Evolutionary conservation across 2,329 filamentous ascomycete genomes (phyloP).

Genomic region (Didymella pomorum): DNA sequence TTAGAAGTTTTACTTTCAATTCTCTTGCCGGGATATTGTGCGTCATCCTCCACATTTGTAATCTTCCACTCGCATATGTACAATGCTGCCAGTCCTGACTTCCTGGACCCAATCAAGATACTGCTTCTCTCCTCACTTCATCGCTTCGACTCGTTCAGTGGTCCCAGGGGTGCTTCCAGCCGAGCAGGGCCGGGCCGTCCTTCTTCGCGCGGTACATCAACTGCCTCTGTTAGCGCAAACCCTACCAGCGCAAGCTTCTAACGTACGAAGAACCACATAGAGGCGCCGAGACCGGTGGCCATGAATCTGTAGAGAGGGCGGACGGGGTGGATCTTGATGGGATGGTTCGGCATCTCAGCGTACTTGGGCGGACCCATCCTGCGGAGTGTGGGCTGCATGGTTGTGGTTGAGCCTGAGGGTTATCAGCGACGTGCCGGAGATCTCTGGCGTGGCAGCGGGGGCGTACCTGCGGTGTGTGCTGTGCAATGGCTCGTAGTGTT

Average conservation of each 20-base stretch:
- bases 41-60: slow-evolving; percentile 7
- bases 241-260: background rate
- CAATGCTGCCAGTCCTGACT: slow-evolving; percentile 10
- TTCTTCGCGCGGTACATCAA: slow-evolving; percentile 96
- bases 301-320: slow-evolving; percentile 81
- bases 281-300: slow-evolving; percentile 86
- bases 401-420: slow-evolving; percentile 32
- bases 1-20: slow-evolving; percentile 27
- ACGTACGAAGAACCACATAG: slow-evolving; percentile 99
- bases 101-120: background rate
- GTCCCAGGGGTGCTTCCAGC: slow-evolving; percentile 80
- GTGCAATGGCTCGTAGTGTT: slow-evolving; percentile 45
- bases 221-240: slow-evolving; percentile 57
- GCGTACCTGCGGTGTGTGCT: slow-evolving; percentile 35
- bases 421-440: slow-evolving; percentile 14
- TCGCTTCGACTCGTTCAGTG: slow-evolving; percentile 36
- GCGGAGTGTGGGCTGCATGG: slow-evolving; percentile 38
- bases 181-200: slow-evolving; percentile 88
- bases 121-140: background rate
- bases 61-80: slow-evolving; percentile 23
- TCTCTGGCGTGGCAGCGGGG: background rate
- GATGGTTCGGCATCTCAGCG: slow-evolving; percentile 55
- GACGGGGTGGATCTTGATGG: slow-evolving; percentile 66
- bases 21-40: slow-evolving; percentile 22
- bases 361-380: slow-evolving; percentile 52